Percentiles rank a stretch among this genome's conserved stretches.
These are phyloP conservation scores for Fraxinus nigra DNA, from an alignment of 305 asterid species.

Conservation along the genomic window DNA sequence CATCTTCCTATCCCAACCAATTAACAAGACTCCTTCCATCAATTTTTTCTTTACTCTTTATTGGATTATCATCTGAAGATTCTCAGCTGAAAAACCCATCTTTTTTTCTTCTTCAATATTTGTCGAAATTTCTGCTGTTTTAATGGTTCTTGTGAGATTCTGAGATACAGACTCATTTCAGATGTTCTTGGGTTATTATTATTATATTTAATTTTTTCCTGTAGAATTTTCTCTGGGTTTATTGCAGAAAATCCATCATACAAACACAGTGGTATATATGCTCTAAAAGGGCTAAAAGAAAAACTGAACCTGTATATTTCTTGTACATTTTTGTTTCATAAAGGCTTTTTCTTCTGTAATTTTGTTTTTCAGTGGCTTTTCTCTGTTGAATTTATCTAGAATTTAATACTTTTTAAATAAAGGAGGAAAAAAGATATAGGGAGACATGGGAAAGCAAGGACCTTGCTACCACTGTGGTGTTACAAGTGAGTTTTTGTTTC, in stretches of 20 bases:
- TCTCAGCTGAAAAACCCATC: conserved; percentile 24
- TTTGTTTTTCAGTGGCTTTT: conserved; percentile 4
- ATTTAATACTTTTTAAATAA: conserved; percentile 22
- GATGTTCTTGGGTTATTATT: conserved; percentile 15
- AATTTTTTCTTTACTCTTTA: conserved; percentile 13
- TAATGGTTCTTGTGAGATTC: conserved; percentile 32
- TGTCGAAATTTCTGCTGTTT: conserved; percentile 25
- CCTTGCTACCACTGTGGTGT: conserved; percentile 99
- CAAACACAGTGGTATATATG: conserved; percentile 37
- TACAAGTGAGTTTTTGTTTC: conserved; percentile 77
- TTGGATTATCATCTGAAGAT: conserved; percentile 23
- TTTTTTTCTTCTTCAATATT: conserved; percentile 21
- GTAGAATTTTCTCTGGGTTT: conserved; percentile 30
- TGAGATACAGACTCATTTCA: conserved; percentile 30
- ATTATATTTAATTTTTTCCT: conserved; percentile 19
- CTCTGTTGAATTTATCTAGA: conserved; percentile 26
- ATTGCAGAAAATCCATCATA: conserved; percentile 30
- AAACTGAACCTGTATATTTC: conserved; percentile 30
- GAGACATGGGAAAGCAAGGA: conserved; percentile 97
- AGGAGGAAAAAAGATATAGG: conserved; percentile 11
- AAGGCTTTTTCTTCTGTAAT: conserved; percentile 13
- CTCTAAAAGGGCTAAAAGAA: conserved; percentile 34
- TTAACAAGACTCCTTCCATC: conserved; percentile 29
- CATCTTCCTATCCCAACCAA: conserved; percentile 32
- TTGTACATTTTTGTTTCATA: conserved; percentile 26